Base-by-base conservation (phyloP, 805 yeast genomes). In the Wickerhamomyces bovis region DNA sequence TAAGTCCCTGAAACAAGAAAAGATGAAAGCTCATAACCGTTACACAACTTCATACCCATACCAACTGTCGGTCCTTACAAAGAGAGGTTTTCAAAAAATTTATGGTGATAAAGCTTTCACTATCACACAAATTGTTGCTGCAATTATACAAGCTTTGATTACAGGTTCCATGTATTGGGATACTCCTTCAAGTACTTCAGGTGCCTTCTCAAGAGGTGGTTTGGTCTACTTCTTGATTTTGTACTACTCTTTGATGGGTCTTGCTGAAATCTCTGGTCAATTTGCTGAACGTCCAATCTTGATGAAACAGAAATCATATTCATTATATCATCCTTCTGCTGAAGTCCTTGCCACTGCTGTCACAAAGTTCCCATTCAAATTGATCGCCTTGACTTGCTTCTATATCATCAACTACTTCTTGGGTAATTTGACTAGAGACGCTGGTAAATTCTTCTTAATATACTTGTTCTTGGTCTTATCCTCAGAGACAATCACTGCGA, bases 281-380 rank as follows among this genome's bases (percentile, higher is more conserved):
- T 70, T 78, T 54, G 74, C 67, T 20, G 70, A 76, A 40, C 72
- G 85, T 52, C 76, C 81, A 41, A 78, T 86, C 52, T 73, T 83
- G 23, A 76, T 76, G 56, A 85, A 86, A 58, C 95, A 86, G 62
- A 80, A 81, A 58, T 73, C 76, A 39, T 86, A 82, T 54, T 81
- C 88, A 0, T 73, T 85, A 48, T 87, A 83, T 62, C 80, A 81
- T 48, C 89, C 90, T 6, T 75, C 89, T 9, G 81, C 87, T 4
- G 94, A 86, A 60, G 85, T 88, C 1, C 53, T 85, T 8, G 83
- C 89, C 0, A 67, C 78, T 7, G 68, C 78, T 38, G 44, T 83
- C 4, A 73, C 86, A 3, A 83, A 79, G 44, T 64, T 85, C 49
- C 90, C 92, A 3, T 70, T 78, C 46, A 84, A 84, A 63, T 51